These are phyloP conservation scores for Camptophora hylomeconis DNA, from an alignment of 2,329 filamentous ascomycete species.

Conservation along the genomic window DNA sequence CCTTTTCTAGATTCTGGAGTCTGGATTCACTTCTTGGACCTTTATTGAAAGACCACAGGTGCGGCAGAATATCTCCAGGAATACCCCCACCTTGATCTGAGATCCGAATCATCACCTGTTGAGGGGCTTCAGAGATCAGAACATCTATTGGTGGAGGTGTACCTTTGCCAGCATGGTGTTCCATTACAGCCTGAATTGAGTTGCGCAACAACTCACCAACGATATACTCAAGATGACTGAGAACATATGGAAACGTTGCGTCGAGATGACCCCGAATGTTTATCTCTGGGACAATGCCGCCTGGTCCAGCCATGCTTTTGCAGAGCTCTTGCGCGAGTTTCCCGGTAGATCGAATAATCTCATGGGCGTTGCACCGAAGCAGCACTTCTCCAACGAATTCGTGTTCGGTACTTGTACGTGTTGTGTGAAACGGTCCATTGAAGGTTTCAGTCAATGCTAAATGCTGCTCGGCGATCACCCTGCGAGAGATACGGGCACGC, in stretches of 20 bases:
- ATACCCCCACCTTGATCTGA: constrained; percentile 93
- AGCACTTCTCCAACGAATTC: constrained; percentile 96
- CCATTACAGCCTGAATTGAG: constrained; percentile 83
- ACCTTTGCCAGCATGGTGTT: constrained; percentile 45
- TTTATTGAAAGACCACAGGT: constrained; percentile 95
- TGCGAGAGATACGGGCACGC: constrained; percentile 79
- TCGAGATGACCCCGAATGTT: constrained; percentile 71
- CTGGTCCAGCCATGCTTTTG: constrained; percentile 58
- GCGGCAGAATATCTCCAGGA: constrained; percentile 67
- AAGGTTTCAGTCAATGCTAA: constrained; percentile 90
- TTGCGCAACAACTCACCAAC: constrained; percentile 90
- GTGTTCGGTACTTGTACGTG: constrained; percentile 57
- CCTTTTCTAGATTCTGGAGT: constrained; percentile 71
- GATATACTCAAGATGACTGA: constrained; percentile 94
- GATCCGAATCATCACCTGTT: constrained; percentile 92
- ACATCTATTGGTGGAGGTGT: constrained; percentile 72
- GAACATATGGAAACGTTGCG: constrained; percentile 90
- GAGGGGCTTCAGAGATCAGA: constrained; percentile 81
- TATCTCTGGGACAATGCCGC: constrained; percentile 65
- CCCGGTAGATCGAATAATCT: constrained; percentile 76
- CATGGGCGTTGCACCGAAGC: constrained; percentile 77
- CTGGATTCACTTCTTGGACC: constrained; percentile 66
- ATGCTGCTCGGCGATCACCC: constrained; percentile 96
- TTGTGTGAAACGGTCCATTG: constrained; percentile 79
- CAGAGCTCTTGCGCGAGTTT: constrained; percentile 63